phyloP scores from a whole-genome alignment of 1,284 basidiomycete species.

The Ceratobasidium sp. region DNA sequence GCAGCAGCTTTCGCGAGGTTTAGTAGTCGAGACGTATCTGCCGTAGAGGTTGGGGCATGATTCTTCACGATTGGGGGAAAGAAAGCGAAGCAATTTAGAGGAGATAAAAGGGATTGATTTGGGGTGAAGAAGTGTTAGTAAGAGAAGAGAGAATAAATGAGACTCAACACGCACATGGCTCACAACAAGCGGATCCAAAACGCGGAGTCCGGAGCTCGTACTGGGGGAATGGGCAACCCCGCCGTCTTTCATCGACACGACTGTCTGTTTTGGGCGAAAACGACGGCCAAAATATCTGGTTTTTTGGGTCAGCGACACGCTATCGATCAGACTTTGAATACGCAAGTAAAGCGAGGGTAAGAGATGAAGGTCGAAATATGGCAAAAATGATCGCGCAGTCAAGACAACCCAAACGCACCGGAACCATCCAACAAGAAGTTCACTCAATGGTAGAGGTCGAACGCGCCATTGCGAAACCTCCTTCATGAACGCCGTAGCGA shows the following conservation, averaged over 20 bases:
- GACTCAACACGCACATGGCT: conserved; percentile 16
- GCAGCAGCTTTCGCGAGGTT: conserved; percentile 37
- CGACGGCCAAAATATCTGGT: conserved; percentile 35
- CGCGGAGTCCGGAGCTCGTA: conserved; percentile 11
- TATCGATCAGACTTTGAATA: no score
- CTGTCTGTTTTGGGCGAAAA: conserved; percentile 37
- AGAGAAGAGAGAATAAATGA: background rate
- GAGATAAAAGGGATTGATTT: no score
- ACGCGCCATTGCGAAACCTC: conserved; percentile 32
- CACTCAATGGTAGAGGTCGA: conserved; percentile 23
- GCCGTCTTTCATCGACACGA: conserved; percentile 25
- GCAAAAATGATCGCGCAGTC: no score
- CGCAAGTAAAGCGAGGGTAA: no score
- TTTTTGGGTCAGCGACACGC: no score
- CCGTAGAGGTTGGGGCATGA: conserved; percentile 13
- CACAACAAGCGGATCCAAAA: conserved; percentile 27
- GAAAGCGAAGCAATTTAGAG: no score
- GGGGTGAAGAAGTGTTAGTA: background rate
- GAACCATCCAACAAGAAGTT: conserved; percentile 40
- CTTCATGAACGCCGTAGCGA: conserved; percentile 7
- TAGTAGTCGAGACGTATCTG: conserved; percentile 27
- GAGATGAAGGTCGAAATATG: no score
- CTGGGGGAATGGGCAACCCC: conserved; percentile 18
- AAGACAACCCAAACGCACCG: conserved; percentile 5
- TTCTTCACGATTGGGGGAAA: background rate